Base-by-base conservation (phyloP, 805 yeast species). In the Spathaspora sp. region DNA sequence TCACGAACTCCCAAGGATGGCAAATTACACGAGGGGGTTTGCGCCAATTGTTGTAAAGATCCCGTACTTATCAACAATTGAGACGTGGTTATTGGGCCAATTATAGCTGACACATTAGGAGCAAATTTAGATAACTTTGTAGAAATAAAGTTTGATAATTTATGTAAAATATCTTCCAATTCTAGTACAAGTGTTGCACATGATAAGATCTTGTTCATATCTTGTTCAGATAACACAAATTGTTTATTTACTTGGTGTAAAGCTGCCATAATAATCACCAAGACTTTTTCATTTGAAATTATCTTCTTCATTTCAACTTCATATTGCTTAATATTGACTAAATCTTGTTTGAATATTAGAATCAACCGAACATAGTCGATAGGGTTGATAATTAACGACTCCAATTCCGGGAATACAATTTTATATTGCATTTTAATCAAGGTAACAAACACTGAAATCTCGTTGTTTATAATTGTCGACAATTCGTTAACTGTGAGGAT, bases 1-100 rank as follows among this genome's bases (percentile, higher is more conserved):
- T 74, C 76, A 42, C 67, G 62, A 4, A 80, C 79, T 0, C 97
- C 97, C 46, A 89, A 69, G 0, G 96, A 81, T 0, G 96, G 83
- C 19, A 93, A 60, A 62, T 93, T 93, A 60, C 97, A 89, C 3
- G 96, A 77, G 0, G 97, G 97, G 0, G 88, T 81, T 29, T 67
- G 69, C 2, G 90, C 81, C 9, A 93, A 68, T 6, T 81, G 84
- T 11, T 69, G 70, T 4, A 93, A 65, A 0, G 96, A 90, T 1
- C 96, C 96, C 1, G 81, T 71, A 16, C 79, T 73, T 0, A 89
- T 79, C 20, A 93, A 68, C 16, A 94, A 66, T 58, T 87, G 89
- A 0, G 96, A 86, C 0, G 96, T 81, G 0, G 87, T 79, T 5
- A 78, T 70, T 0, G 96, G 72, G 0, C 96, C 96, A 1, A 93